Evolutionary conservation across 108 stramenopile species (phyloP).

Genomic region (Nitzschia palea): DNA sequence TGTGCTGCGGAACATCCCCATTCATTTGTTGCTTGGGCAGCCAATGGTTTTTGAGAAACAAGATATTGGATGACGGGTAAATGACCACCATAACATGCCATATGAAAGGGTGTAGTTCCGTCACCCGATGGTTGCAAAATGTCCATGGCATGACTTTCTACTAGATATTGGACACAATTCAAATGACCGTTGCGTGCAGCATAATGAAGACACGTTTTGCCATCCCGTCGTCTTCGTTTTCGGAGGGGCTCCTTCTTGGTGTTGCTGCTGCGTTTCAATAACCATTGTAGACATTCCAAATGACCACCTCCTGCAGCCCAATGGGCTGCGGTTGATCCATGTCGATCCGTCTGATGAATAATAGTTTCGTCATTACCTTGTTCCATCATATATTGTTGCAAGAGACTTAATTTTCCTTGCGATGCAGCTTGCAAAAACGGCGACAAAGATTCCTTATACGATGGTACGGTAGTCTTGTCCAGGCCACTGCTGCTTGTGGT

Average conservation of each 20-base stretch:
- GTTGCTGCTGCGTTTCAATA: slow-evolving; percentile 34
- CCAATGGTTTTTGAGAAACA: slow-evolving; percentile 13
- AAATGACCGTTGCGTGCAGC: slow-evolving; percentile 83
- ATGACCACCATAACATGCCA: slow-evolving; percentile 85
- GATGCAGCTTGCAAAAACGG: slow-evolving; percentile 70
- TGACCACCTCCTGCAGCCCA: slow-evolving; percentile 90
- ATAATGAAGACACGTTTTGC: slow-evolving; percentile 85
- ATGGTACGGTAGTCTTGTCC: no score
- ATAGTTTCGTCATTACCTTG: slow-evolving; percentile 15
- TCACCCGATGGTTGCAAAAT: slow-evolving; percentile 59
- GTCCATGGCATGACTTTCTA: slow-evolving; percentile 2
- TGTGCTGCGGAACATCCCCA: slow-evolving; percentile 76
- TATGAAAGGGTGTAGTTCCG: slow-evolving; percentile 82
- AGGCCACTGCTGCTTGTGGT: no score
- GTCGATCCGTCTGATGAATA: slow-evolving; percentile 61
- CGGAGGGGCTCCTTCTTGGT: neutral
- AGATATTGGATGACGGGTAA: slow-evolving; percentile 49
- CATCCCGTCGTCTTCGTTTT: slow-evolving; percentile 76
- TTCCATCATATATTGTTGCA: slow-evolving; percentile 27
- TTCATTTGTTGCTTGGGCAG: slow-evolving; percentile 41
- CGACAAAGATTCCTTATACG: slow-evolving; percentile 73
- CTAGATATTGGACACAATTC: slow-evolving; percentile 27
- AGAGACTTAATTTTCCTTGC: slow-evolving; percentile 47
- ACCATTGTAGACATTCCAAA: slow-evolving; percentile 57
- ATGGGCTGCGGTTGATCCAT: slow-evolving; percentile 76